Evolutionary conservation across 768 basidiomycete genomes (phyloP).

Genomic region (Amanita thiersii): DNA sequence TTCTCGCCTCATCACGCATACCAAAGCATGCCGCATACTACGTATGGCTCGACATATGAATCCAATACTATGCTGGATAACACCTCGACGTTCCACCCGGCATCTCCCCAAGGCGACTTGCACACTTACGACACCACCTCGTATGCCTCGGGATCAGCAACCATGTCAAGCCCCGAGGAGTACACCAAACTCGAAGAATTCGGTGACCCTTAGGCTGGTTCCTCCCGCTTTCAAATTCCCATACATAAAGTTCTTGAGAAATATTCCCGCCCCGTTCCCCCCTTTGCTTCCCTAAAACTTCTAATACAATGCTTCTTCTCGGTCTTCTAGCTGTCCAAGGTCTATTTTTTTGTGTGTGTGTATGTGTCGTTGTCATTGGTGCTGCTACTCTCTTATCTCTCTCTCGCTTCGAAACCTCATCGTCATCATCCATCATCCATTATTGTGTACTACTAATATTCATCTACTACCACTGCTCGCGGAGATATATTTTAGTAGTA

Average conservation of each 20-base stretch:
- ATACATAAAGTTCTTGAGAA: conserved; percentile 7
- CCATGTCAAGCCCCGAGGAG: conserved; percentile 34
- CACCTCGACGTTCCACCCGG: conserved; percentile 28
- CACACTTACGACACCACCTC: conserved; percentile 24
- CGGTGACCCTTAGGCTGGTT: conserved; percentile 28
- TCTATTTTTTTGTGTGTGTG: conserved; percentile 1
- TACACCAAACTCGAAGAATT: conserved; percentile 35
- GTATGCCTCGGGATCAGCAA: conserved; percentile 24
- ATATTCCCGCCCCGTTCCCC: conserved; percentile 1
- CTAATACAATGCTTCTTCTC: conserved; percentile 1
- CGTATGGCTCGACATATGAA: conserved; percentile 35
- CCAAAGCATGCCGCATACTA: conserved; percentile 23
- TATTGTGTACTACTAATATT: too few relatives aligned
- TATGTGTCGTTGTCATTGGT: too few relatives aligned
- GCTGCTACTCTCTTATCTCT: too few relatives aligned
- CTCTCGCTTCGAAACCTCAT: too few relatives aligned
- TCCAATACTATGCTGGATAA: conserved; percentile 23
- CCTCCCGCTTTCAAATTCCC: conserved; percentile 6
- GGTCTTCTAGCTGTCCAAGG: neutral
- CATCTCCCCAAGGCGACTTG: conserved; percentile 17
- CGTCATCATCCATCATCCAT: too few relatives aligned
- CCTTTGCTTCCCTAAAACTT: conserved; percentile 7
- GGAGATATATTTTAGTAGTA: too few relatives aligned
- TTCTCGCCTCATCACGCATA: conserved; percentile 31
- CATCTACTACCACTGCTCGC: too few relatives aligned